Evolutionary conservation across 495 filamentous ascomycete species (phyloP), one percentile per base, ranked within the genome.

Genomic region (Talaromyces wortmannii): DNA sequence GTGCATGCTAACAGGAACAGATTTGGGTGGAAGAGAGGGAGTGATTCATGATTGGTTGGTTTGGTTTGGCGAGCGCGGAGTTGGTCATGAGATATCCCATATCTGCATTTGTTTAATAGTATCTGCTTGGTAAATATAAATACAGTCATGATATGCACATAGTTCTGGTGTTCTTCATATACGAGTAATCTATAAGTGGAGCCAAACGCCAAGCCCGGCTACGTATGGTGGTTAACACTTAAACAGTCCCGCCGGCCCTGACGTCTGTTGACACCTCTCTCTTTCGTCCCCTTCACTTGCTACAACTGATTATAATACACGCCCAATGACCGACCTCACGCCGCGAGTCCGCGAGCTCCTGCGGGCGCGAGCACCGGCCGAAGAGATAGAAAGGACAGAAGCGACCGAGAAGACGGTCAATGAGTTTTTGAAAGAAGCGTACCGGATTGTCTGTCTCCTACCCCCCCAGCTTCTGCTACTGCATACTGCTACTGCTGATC

Each of bases 351-450:
- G 63, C 43, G 33, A 82, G 49, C 78, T 89, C 31, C 79, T 95
- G 3, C 78, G 78, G 54, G 67, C 74, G 55, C 62, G 82, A 82
- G 54, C 61, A 59, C 5, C 13, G 17, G 6, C n/a, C 23, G 10
- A 67, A 77, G 62, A 73, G 74, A 17, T 68, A 68, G 7, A 23
- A 23, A 23, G 2, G 23, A 23, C 72, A 74, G 7, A 65, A 76
- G 5, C 63, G 67, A 47, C 65, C 61, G 18, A 61, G 42, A 42
- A 82, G 57, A 76, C 72, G 33, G 74, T 88, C 50, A 90, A 97
- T 66, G 88, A 90, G 71, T 98, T 97, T 67, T 78, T 98, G 32
- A 92, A 94, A 70, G 95, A 97, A 75, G 94, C 94, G 48, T 90
- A 96, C 71, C 82, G 85, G 70, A 98, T 98, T 62, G 94, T 95